A percentile compares a stretch with the other conserved stretches of the same genome.
phyloP scores from a whole-genome alignment of 768 basidiomycete species.

The Serendipita vermifera region DNA sequence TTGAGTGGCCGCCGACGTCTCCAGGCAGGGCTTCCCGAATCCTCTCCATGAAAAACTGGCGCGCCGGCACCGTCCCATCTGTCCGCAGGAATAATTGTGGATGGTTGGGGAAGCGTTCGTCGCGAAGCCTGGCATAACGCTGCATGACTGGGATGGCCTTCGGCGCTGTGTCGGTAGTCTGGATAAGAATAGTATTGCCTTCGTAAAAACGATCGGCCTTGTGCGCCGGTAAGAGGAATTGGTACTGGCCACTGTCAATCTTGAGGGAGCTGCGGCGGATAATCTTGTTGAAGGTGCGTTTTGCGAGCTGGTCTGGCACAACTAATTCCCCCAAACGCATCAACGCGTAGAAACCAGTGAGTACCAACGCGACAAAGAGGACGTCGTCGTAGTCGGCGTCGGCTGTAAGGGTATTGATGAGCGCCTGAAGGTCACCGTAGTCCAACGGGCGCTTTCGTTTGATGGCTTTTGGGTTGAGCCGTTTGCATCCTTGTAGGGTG shows the following conservation, averaged over 20 bases:
- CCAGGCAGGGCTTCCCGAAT: conserved; percentile 13
- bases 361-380: conserved; percentile 22
- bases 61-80: conserved; percentile 14
- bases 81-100: conserved; percentile 2
- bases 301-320: conserved; percentile 13
- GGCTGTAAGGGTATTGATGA: conserved; percentile 18
- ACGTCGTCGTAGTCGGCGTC: conserved; percentile 19
- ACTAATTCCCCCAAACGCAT: conserved; percentile 23
- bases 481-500: conserved; percentile 25
- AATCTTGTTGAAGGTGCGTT: conserved; percentile 17
- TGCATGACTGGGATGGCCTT: not conserved
- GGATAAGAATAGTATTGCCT: not conserved
- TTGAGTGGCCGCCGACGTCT: conserved; percentile 8
- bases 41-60: conserved; percentile 25
- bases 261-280: conserved; percentile 14
- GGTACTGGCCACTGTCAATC: not conserved
- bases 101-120: conserved; percentile 4
- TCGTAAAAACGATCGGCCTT: conserved; percentile 25
- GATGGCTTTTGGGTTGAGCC: conserved; percentile 15
- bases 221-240: conserved; percentile 26
- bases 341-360: conserved; percentile 20
- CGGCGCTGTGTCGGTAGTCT: not conserved
- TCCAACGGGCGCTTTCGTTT: conserved; percentile 22
- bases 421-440: conserved; percentile 13
- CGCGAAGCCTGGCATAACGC: not conserved